These are phyloP conservation scores for Microdochium nivale DNA, from an alignment of 2,329 filamentous ascomycete species.

Conservation along the genomic window DNA sequence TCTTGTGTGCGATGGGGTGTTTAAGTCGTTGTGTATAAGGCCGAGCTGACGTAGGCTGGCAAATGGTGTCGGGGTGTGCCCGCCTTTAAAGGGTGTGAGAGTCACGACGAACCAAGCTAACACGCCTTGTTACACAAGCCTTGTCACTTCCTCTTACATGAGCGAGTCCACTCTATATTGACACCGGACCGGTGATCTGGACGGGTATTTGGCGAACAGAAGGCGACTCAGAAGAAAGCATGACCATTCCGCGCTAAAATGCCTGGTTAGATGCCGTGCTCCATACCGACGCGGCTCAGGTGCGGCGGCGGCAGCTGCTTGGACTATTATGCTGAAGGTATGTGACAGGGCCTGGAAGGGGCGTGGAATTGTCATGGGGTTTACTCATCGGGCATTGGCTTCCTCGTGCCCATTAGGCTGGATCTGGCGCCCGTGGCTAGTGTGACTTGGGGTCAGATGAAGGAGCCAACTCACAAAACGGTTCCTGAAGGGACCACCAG, in stretches of 20 bases:
- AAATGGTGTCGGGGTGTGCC: neutral
- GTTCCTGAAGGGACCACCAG: neutral
- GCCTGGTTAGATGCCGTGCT: neutral
- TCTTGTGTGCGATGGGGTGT: neutral
- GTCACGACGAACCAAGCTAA: neutral
- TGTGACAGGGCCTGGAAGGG: neutral
- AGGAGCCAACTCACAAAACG: neutral
- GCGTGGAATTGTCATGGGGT: neutral
- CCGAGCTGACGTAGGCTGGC: neutral
- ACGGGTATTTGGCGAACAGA: neutral
- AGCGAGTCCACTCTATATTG: neutral
- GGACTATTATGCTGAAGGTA: neutral
- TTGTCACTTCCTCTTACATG: neutral
- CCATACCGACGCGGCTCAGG: neutral
- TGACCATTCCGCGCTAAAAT: neutral
- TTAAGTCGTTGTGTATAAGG: neutral
- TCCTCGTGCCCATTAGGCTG: neutral
- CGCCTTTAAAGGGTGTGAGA: neutral
- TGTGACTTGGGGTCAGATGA: neutral
- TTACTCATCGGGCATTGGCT: neutral
- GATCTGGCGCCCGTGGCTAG: neutral
- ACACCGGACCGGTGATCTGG: neutral
- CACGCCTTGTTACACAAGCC: neutral
- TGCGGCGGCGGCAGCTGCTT: neutral
- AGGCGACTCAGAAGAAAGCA: neutral